These are phyloP conservation scores for Acer negundo DNA, from an alignment of 345 rosid genomes.

Conservation along the genomic window DNA sequence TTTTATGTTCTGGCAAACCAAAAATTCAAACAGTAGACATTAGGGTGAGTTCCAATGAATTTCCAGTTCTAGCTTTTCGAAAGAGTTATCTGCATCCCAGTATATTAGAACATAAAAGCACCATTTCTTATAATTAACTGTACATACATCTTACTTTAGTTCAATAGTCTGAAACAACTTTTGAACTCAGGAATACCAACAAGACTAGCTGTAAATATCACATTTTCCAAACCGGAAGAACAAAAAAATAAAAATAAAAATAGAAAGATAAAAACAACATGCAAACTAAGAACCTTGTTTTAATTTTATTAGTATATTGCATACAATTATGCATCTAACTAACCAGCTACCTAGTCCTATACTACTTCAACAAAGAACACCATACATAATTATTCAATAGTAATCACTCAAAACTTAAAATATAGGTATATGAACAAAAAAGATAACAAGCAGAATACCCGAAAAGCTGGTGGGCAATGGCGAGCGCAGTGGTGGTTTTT, in stretches of 20 bases:
- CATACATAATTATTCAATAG: neutral
- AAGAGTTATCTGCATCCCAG: neutral
- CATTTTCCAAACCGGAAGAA: neutral
- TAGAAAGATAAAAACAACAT: neutral
- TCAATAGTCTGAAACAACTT: neutral
- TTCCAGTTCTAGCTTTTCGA: neutral
- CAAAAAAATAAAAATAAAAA: neutral
- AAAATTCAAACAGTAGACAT: neutral
- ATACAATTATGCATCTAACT: neutral
- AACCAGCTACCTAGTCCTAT: neutral
- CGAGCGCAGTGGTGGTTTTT: slow-evolving; percentile 94
- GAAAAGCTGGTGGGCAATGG: slow-evolving; percentile 89
- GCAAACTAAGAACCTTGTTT: neutral
- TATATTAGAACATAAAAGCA: neutral
- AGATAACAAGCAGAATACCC: slow-evolving; percentile 49
- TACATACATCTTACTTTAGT: neutral
- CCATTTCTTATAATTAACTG: neutral
- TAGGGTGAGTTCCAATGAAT: neutral
- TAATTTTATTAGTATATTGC: neutral
- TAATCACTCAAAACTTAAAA: neutral
- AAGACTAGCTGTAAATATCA: neutral
- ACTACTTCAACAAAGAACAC: neutral
- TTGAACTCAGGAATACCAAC: neutral
- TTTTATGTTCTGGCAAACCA: neutral
- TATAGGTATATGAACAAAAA: neutral